These are phyloP conservation scores for Clathrospora elynae DNA, from an alignment of 2,329 filamentous ascomycete species.

Conservation along the genomic window DNA sequence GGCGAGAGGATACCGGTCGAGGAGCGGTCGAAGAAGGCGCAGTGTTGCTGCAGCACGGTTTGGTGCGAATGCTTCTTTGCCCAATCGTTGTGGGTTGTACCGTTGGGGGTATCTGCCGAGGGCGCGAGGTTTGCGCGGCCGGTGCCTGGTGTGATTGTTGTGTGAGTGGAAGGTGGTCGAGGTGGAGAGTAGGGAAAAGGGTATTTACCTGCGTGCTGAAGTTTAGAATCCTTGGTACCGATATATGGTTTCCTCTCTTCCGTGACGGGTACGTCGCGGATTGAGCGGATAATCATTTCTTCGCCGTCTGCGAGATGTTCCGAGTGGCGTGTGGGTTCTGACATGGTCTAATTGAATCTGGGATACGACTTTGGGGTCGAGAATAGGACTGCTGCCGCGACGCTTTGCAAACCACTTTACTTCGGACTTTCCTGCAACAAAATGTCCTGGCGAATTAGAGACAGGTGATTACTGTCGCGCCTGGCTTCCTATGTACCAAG, in stretches of 20 bases:
- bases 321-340: no score
- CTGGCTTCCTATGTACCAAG: no score
- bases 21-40: constrained; percentile 58
- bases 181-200: background rate
- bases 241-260: constrained; percentile 18
- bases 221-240: constrained; percentile 8
- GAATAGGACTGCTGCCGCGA: no score
- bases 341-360: no score
- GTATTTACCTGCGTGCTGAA: constrained; percentile 20
- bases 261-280: constrained; percentile 17
- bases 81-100: constrained; percentile 50
- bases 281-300: constrained; percentile 9
- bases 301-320: no score
- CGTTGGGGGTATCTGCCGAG: constrained; percentile 48
- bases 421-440: no score
- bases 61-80: constrained; percentile 48
- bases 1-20: constrained; percentile 61
- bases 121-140: constrained; percentile 52
- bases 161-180: no score
- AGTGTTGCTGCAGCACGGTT: constrained; percentile 59
- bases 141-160: constrained; percentile 31
- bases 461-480: no score
- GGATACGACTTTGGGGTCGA: no score
- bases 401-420: no score
- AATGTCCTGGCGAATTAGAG: no score